phyloP scores from a whole-genome alignment of 129 eudicot genomes.

The Chrysanthemum makinoi region DNA sequence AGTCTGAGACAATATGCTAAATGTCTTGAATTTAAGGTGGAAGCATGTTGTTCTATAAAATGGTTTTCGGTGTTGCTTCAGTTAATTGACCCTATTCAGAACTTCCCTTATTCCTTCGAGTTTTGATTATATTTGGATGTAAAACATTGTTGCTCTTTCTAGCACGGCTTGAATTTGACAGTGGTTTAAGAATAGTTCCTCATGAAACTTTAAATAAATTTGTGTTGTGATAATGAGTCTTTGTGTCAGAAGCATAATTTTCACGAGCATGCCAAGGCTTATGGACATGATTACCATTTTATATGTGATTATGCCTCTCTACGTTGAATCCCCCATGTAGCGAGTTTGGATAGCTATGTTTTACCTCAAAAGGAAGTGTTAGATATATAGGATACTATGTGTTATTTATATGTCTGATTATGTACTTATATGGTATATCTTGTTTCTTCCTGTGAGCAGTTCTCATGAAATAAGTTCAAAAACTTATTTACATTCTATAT shows the following conservation, averaged over 20 bases:
- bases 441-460: neutral
- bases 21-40: neutral
- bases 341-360: neutral
- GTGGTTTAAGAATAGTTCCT: neutral
- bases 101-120: neutral
- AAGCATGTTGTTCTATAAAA: neutral
- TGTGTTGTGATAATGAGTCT: neutral
- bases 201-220: neutral
- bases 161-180: neutral
- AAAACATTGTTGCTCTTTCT: neutral
- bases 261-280: neutral
- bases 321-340: neutral
- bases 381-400: slow-evolving; percentile 6
- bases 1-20: neutral
- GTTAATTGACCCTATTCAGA: neutral
- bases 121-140: neutral
- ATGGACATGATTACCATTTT: slow-evolving; percentile 1
- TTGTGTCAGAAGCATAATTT: too few species aligned
- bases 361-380: neutral
- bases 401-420: neutral
- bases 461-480: slow-evolving; percentile 4
- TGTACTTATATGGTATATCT: slow-evolving; percentile 1
- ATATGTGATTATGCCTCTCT: neutral
- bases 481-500: neutral
- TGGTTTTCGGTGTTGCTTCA: neutral